phyloP scores from a whole-genome alignment of 257 asterid species.

The Paraleonurus japonicus region DNA sequence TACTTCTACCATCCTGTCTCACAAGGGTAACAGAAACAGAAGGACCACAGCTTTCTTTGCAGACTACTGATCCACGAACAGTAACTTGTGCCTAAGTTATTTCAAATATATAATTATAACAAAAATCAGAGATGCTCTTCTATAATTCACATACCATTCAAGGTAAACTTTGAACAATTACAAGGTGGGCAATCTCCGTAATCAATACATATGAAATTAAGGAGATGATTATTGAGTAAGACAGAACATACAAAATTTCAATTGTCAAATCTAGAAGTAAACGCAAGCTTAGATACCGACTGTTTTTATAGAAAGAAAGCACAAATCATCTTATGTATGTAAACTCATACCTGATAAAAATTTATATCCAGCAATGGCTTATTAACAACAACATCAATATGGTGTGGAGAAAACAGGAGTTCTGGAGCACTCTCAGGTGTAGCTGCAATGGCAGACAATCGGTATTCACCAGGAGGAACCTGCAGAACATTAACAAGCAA shows the following conservation, averaged over 20 bases:
- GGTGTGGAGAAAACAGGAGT: constrained; percentile 75
- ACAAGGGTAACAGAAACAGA: constrained; percentile 68
- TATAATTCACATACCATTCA: neutral
- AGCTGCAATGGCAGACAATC: constrained; percentile 86
- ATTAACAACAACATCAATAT: constrained; percentile 60
- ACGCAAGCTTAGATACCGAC: neutral
- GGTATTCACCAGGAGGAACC: constrained; percentile 95
- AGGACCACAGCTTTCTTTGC: constrained; percentile 83
- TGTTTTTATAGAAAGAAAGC: constrained; percentile 5
- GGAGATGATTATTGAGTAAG: neutral
- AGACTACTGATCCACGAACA: constrained; percentile 72
- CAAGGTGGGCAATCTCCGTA: neutral
- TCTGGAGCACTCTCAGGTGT: constrained; percentile 75
- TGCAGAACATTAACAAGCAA: constrained; percentile 35
- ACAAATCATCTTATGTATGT: constrained; percentile 7
- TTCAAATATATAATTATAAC: constrained; percentile 26
- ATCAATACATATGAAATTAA: neutral
- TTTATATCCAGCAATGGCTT: constrained; percentile 61
- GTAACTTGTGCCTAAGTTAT: constrained; percentile 78
- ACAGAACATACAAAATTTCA: constrained; percentile 11
- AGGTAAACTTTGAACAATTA: constrained; percentile 10
- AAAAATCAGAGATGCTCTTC: constrained; percentile 3
- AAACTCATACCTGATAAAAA: constrained; percentile 72
- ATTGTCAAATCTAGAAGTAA: constrained; percentile 6
- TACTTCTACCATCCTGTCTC: constrained; percentile 55